Evolutionary conservation across 164 flowering plant species (phyloP), one percentile per base, ranked within the genome.

Genomic region (Protea cynaroides): DNA sequence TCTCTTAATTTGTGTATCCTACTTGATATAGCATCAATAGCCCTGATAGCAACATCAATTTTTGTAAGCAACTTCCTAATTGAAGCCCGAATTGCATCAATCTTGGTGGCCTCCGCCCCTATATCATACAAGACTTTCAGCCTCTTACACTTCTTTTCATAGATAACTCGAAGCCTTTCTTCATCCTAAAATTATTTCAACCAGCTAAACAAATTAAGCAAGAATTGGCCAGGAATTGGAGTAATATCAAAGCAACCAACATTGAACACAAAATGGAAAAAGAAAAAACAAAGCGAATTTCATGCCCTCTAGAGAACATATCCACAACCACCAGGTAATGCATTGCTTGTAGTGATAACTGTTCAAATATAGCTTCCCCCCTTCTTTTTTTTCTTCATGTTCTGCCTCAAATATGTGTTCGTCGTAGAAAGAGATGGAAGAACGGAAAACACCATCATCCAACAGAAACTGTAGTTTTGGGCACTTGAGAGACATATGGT

Each of bases 1-100:
- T 95, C 97, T 76, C 97, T 82, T 69, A 95, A 71, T 78, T 79
- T 82, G 75, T 90, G 89, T 75, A 95, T 92, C 67, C 86, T 81
- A 63, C 66, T 77, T 72, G 97, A 82, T 64, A 95, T 83, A 11
- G 84, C 72, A 58, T 86, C 94, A 65, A 92, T 78, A 47, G 87
- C 73, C 78, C 69, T 78, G 44, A 90, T 72, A 67, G 81, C 62
- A 40, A 95, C 78, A 71, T 86, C 75, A 14, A 90, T 79, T 71
- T 83, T 92, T 19, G 94, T 84, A 59, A 78, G 76, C 71, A 82
- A 75, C 72, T 81, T 88, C 61, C 79, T 75, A 38, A 87, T 80
- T 23, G 87, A 83, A 66, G 85, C 84, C 72, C 68, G 89, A 44
- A 84, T 72, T 25, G 91, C 87, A 61, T 95, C 97, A 67, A 95